Evolutionary conservation across 805 yeast genomes (phyloP), one percentile per base, ranked within the genome.

Genomic region (Nakazawaea ernobii): DNA sequence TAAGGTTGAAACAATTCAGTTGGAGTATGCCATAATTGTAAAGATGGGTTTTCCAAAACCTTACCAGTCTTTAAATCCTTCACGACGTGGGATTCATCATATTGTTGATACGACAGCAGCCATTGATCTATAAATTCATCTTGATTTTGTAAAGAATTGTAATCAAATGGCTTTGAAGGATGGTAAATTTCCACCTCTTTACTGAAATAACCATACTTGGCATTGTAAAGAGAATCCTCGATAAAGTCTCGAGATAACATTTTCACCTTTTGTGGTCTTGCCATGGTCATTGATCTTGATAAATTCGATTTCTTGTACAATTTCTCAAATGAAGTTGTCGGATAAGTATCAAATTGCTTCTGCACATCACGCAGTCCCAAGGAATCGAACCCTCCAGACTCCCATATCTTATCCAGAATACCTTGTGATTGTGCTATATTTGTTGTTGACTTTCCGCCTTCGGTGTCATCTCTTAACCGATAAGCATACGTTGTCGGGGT

Each of bases 21-120:
- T 1, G 96, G 96, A 0, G 95, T 88, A 59, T 88, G 95, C 95
- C 95, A 88, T 41, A 86, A 63, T 62, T 88, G 95, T 13, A 80
- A 53, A 1, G 82, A 73, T 4, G 69, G 69, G 45, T 68, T 63
- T 24, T 51, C 38, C 8, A 51, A 50, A 10, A 51, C 45, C 29
- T 54, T 50, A 6, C 57, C 48, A 38, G 42, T 44, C 41, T 43
- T 39, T 10, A 27, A 27, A 17, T 13, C 48, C 29, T 27, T 38
- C 44, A 58, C 45, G 6, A 52, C 55, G 14, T 63, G 57, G 2
- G 53, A 39, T 42, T 57, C 42, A 54, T 77, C 79, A 58, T 81
- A 83, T 54, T 71, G 69, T 10, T 68, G 61, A 59, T 84, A 85
- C 13, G 84, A 81, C 20, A 67, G 60, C 32, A 79, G 68, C 96